Evolutionary conservation across 306 rosid genomes (phyloP), one percentile per base, ranked within the genome.

Genomic region (Cucumis melo): DNA sequence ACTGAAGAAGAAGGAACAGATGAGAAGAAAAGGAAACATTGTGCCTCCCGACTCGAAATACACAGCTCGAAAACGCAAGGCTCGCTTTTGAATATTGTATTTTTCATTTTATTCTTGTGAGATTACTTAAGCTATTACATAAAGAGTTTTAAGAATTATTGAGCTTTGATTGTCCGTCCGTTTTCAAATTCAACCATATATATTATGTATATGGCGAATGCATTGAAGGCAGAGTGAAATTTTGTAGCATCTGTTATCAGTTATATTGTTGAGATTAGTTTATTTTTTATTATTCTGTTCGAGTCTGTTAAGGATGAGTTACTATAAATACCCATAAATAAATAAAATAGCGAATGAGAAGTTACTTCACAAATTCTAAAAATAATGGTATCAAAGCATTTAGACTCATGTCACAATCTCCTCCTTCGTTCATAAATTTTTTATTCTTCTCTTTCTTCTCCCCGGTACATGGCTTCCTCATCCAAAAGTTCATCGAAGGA

Each of bases 61-160:
- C 87, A 92, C 91, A 0, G 97, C 90, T 80, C 91, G 97, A 50
- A 94, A 94, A 81, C 86, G 97, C 2, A 94, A 94, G 86, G 80
- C 83, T 54, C 93, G 87, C 41, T 94, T 94, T 78, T 94, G 86
- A 91, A 14, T 42, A 2, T 41, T 67, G 7, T 17, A 68, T 42
- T 68, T 20, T n/a, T 15, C 68, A 29, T 41, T 39, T 41, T 68
- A 12, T 20, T 42, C 36, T 38, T 38, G 50, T 39, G 55, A 51
- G 20, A 68, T 68, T 23, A 12, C 24, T 68, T 11, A 12, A 12
- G 13, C 21, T 68, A 42, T 34, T 64, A 19, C 20, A 38, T 39
- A n/a, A 0, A 12, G 17, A 41, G 32, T 41, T 5, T 1, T 5
- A 2, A 29, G 2, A 27, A 12, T 62, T 15, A 14, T 16, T 16